Conservation (phyloP, 2,329 filamentous ascomycete species). For the Pseudogymnoascus sp. region DNA sequence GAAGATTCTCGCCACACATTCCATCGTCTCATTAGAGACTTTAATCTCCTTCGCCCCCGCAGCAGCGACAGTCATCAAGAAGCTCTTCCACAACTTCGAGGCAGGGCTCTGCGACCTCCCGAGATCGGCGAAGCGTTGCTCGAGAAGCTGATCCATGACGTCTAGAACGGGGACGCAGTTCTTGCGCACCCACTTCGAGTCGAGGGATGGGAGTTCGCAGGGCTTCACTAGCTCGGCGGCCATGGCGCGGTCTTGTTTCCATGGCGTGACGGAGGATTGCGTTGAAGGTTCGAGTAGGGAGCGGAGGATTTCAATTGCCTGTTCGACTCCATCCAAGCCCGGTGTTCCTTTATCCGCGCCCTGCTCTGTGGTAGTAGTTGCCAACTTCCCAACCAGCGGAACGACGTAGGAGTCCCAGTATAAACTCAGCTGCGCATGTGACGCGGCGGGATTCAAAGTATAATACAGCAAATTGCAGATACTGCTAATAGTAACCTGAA, state of each 20-base stretch:
- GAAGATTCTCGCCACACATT: conserved; percentile 65
- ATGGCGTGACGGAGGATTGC: conserved; percentile 40
- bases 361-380: conserved; percentile 30
- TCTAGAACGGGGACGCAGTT: conserved; percentile 58
- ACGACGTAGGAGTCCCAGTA: conserved; percentile 72
- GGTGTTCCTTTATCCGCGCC: neutral
- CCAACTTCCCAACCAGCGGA: conserved; percentile 50
- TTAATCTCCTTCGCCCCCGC: conserved; percentile 83
- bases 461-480: conserved; percentile 81
- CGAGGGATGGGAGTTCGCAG: conserved; percentile 74
- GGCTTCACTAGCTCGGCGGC: conserved; percentile 44
- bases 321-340: conserved; percentile 17
- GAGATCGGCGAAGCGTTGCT: conserved; percentile 54
- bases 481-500: conserved; percentile 52
- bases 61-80: conserved; percentile 54
- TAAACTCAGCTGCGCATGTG: conserved; percentile 56
- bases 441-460: conserved; percentile 61
- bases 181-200: conserved; percentile 78
- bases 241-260: conserved; percentile 65
- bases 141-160: conserved; percentile 50
- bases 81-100: conserved; percentile 48
- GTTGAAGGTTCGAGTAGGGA: conserved; percentile 52
- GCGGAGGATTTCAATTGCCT: conserved; percentile 62
- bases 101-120: conserved; percentile 46
- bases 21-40: conserved; percentile 71